Base-by-base conservation (phyloP, 208 protist genomes). In the Tritrichomonas foetus region DNA sequence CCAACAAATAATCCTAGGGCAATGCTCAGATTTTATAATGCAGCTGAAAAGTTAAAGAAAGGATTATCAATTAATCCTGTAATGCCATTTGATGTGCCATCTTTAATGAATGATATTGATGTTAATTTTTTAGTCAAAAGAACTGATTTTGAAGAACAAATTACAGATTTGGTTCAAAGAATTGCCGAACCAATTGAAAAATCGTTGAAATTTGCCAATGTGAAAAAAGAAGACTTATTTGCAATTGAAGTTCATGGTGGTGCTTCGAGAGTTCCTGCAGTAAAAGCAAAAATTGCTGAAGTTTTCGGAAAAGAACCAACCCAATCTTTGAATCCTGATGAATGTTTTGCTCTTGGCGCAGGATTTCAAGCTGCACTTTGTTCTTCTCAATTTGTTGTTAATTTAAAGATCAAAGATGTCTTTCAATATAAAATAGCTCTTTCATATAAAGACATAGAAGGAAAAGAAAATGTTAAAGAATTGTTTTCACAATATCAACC, bases 181-280 rank as follows among this genome's bases (percentile, higher is more conserved):
- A 95, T 95, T 20, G 39, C 94, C 14, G 89, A 93, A 33, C 94
- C 94, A 53, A 94, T 95, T 55, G 75, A 95, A 16, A 93, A 47
- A 25, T 39, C 92, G 0, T 33, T 95, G 16, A 44, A 93, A 61
- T 27, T 92, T 13, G 72, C 74, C 33, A 66, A 66, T 33, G 53
- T 82, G 27, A 95, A 93, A 49, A 89, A 80, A 36, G n/a, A 93
- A 66, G 94, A 95, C 94, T 50, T 95, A 0, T 92, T 93, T 41
- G 93, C 94, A 3, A 92, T 95, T 39, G 94, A 95, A 84, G n/a
- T 94, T 14, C 78, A 94, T 66, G 94, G 94, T 69, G 94, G 94
- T 36, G 61, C 49, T 14, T 74, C 84, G 27, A 39, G 94, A 53
- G 94, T 95, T 78, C 80, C 94, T 1, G 53, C 55, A 13, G 94